Evolutionary conservation across 345 rosid genomes (phyloP).

Genomic region (Euphorbia tirucalli): DNA sequence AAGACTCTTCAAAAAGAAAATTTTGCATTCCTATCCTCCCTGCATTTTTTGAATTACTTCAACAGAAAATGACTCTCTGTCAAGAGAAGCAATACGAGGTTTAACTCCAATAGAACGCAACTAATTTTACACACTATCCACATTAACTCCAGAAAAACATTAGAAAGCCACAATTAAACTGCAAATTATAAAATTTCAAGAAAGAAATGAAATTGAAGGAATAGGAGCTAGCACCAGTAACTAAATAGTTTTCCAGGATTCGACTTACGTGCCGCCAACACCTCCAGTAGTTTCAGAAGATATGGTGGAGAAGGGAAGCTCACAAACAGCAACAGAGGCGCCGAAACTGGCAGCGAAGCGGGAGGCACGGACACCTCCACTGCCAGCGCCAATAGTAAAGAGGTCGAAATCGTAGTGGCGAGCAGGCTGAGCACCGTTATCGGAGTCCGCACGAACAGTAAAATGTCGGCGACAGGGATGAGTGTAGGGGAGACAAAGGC

Average conservation of each 20-base stretch:
- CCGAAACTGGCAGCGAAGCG: slow-evolving; percentile 87
- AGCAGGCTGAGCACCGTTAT: slow-evolving; percentile 56
- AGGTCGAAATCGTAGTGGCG: slow-evolving; percentile 83
- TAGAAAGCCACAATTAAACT: neutral
- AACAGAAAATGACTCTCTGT: no score
- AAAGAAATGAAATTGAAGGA: neutral
- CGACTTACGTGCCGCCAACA: slow-evolving; percentile 91
- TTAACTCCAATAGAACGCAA: no score
- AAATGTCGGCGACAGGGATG: slow-evolving; percentile 31
- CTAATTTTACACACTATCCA: no score
- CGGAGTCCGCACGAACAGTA: slow-evolving; percentile 46
- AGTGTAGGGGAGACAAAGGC: slow-evolving; percentile 21
- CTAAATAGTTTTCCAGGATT: neutral
- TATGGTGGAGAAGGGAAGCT: slow-evolving; percentile 85
- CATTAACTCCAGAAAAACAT: no score
- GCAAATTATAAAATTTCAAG: neutral
- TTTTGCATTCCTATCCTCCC: no score
- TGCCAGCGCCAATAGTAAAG: slow-evolving; percentile 94
- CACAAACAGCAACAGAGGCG: slow-evolving; percentile 89
- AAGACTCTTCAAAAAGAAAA: no score
- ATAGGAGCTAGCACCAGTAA: neutral
- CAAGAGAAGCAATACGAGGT: no score
- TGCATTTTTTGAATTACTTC: no score
- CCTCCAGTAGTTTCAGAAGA: slow-evolving; percentile 93
- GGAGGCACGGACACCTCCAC: slow-evolving; percentile 96